Evolutionary conservation across 768 basidiomycete species (phyloP).

Genomic region (Russula olivacea): DNA sequence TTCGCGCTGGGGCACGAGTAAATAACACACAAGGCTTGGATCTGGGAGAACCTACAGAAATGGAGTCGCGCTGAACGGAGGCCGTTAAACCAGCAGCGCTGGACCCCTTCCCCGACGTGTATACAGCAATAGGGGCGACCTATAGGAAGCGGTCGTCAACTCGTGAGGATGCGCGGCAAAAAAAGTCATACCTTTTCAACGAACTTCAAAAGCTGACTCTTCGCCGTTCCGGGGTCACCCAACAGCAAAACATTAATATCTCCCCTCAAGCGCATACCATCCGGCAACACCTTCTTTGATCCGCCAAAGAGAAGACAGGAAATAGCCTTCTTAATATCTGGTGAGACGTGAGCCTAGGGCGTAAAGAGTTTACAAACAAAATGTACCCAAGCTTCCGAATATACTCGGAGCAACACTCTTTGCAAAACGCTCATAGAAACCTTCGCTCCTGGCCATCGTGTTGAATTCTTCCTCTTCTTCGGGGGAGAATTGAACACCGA

Average conservation of each 20-base stretch:
- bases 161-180: background rate
- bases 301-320: conserved; percentile 95
- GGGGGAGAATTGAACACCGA: conserved; percentile 83
- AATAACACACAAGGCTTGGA: background rate
- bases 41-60: conserved; percentile 56
- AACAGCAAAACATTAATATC: conserved; percentile 96
- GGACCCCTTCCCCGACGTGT: conserved; percentile 97
- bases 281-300: conserved; percentile 93
- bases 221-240: conserved; percentile 98
- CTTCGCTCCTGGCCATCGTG: conserved; percentile 81
- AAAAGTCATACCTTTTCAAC: conserved; percentile 73
- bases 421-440: conserved; percentile 90
- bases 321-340: conserved; percentile 98
- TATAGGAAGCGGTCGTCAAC: conserved; percentile 28
- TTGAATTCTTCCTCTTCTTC: conserved; percentile 98
- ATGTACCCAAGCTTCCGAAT: conserved; percentile 82
- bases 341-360: background rate
- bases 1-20: conserved; percentile 58
- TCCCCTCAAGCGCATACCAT: conserved; percentile 93
- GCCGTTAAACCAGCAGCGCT: conserved; percentile 98
- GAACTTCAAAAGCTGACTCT: conserved; percentile 96
- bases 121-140: conserved; percentile 97
- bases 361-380: background rate
- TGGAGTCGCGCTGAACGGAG: conserved; percentile 88
- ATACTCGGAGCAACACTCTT: conserved; percentile 96